Percentiles rank a stretch among this genome's conserved stretches.
phyloP scores from a whole-genome alignment of 495 filamentous ascomycete species.

The Lophiotrema nucula region DNA sequence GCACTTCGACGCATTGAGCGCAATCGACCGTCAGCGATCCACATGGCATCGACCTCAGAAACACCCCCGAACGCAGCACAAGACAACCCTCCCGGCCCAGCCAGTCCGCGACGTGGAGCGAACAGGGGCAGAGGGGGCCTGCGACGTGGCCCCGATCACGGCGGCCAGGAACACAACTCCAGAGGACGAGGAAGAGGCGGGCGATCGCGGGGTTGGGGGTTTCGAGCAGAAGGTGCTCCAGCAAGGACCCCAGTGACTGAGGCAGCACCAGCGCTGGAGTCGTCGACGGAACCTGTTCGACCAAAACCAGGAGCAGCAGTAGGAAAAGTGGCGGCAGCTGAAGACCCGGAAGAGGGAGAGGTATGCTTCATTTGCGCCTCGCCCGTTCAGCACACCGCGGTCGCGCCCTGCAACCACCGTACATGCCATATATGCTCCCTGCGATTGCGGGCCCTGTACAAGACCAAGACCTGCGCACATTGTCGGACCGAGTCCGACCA shows the following conservation, averaged over 20 bases:
- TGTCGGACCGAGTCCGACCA: slow-evolving; percentile 81
- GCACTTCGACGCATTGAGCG: too few species aligned
- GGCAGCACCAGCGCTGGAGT: background rate
- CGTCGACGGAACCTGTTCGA: too few species aligned
- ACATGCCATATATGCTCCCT: slow-evolving; percentile 95
- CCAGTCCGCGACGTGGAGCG: slow-evolving; percentile 23
- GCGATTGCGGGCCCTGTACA: slow-evolving; percentile 86
- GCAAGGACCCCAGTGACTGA: background rate
- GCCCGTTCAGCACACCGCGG: slow-evolving; percentile 73
- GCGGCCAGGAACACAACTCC: slow-evolving; percentile 1
- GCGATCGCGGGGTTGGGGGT: slow-evolving; percentile 27
- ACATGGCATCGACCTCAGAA: slow-evolving; percentile 30
- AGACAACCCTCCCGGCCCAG: slow-evolving; percentile 20
- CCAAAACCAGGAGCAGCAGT: background rate
- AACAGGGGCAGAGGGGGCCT: slow-evolving; percentile 21
- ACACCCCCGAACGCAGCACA: slow-evolving; percentile 1
- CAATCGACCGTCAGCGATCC: too few species aligned
- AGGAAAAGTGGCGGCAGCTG: background rate
- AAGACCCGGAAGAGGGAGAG: slow-evolving; percentile 48
- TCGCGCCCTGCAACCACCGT: slow-evolving; percentile 90
- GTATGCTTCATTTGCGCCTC: slow-evolving; percentile 98
- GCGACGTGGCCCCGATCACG: slow-evolving; percentile 3
- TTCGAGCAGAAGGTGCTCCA: slow-evolving; percentile 14
- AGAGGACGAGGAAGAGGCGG: slow-evolving; percentile 32
- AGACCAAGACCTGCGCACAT: slow-evolving; percentile 90